Percentiles rank a stretch among this genome's conserved stretches.
Conservation (phyloP, 305 asterid genomes). For the Andrographis paniculata region DNA sequence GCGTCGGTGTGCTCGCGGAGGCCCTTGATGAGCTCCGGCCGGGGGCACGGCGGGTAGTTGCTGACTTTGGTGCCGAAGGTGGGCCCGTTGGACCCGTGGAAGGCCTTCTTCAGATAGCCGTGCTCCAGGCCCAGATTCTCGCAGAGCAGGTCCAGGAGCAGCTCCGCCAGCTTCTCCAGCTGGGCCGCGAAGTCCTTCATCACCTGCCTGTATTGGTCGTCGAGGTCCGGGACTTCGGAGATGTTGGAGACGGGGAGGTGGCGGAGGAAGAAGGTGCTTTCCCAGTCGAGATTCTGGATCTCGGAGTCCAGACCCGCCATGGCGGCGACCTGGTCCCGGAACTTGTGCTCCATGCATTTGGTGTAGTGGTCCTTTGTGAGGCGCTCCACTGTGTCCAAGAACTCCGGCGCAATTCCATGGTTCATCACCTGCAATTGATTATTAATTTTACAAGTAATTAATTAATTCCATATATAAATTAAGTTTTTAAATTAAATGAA, state of each 20-base stretch:
- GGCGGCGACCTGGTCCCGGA: constrained; percentile 74
- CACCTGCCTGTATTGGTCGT: constrained; percentile 28
- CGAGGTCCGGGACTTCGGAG: background rate
- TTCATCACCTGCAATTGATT: constrained; percentile 38
- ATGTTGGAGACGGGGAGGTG: constrained; percentile 16
- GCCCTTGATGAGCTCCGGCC: constrained; percentile 86
- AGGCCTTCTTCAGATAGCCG: constrained; percentile 65
- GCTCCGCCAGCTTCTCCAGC: constrained; percentile 68
- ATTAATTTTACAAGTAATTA: constrained; percentile 22
- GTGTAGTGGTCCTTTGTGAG: constrained; percentile 80
- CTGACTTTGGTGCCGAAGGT: constrained; percentile 90
- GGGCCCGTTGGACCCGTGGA: constrained; percentile 73
- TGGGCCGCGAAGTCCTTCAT: constrained; percentile 66
- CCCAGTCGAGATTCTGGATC: constrained; percentile 2
- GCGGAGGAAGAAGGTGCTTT: constrained; percentile 77
- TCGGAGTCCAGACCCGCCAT: constrained; percentile 42
- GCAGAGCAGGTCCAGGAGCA: constrained; percentile 70
- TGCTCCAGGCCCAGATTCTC: constrained; percentile 90
- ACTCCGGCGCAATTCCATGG: constrained; percentile 67
- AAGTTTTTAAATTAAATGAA: constrained; percentile 42
- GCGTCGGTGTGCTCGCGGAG: constrained; percentile 98
- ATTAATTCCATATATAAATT: constrained; percentile 57
- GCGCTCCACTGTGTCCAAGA: constrained; percentile 75
- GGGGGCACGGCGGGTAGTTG: constrained; percentile 92
- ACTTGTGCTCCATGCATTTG: constrained; percentile 63